Evolutionary conservation across 176 grass and related monocot species (phyloP).

Genomic region (Zea luxurians): DNA sequence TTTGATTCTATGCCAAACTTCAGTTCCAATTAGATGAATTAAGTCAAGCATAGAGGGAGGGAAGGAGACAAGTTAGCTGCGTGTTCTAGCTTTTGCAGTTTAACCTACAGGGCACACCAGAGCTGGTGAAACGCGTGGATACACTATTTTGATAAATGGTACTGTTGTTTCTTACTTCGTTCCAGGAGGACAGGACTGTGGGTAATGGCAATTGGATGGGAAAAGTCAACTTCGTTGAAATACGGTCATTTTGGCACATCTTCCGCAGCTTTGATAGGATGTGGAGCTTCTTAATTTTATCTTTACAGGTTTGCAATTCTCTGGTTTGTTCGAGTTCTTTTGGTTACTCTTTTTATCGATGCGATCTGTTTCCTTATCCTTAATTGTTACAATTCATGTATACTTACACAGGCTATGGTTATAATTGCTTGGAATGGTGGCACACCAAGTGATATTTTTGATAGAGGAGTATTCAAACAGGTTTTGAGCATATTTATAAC

Average conservation of each 20-base stretch:
- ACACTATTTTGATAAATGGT: constrained; percentile 14
- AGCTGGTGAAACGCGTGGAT: constrained; percentile 12
- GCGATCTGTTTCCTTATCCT: constrained; percentile 29
- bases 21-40: background rate
- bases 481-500: constrained; percentile 98
- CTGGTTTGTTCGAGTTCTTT: constrained; percentile 44
- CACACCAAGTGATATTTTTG: constrained; percentile 80
- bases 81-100: constrained; percentile 7
- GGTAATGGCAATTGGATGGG: constrained; percentile 68
- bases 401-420: constrained; percentile 70
- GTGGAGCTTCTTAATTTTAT: constrained; percentile 94
- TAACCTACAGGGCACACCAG: background rate
- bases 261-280: constrained; percentile 98
- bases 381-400: background rate
- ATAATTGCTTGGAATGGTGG: constrained; percentile 97
- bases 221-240: constrained; percentile 96
- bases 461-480: constrained; percentile 78
- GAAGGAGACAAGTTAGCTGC: background rate
- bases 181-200: constrained; percentile 55
- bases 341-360: constrained; percentile 22
- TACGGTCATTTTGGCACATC: constrained; percentile 96
- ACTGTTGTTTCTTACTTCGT: constrained; percentile 38
- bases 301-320: constrained; percentile 69
- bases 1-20: background rate
- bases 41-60: background rate